Base-by-base conservation (phyloP, 768 basidiomycete genomes). In the Leccinum truebloodii region DNA sequence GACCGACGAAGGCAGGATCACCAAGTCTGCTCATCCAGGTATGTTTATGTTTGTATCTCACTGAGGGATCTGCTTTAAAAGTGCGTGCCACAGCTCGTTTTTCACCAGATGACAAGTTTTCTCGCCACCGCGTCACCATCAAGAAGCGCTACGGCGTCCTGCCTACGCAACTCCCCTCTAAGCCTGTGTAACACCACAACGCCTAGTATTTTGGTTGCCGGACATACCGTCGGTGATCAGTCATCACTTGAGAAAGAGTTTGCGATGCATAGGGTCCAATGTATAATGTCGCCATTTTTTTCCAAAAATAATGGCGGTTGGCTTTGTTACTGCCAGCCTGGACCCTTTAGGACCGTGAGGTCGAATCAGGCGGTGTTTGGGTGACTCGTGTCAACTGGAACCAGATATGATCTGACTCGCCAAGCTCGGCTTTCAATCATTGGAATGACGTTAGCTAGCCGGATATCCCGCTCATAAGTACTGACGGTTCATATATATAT, bases 31-130 rank as follows among this genome's bases (percentile, higher is more conserved):
- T 13, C 96, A 98, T 76, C 96, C 97, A 76, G 95, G 95, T 97
- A 73, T 60, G 83, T 12, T 24, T 20, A 37, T 50, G 20, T 10
- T 2, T 30, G 26, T 35, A 16, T n/a, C 34, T 16, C 32, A 59
- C 51, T 8, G 8, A 34, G 32, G 32, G 12, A 34, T 53, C 28
- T n/a, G 56, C 18, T 34, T 49, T 44, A 54, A 59, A 58, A 1
- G 16, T 14, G 14, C 10, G 14, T 14, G 22, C 44, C 24, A 18
- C 60, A 97, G 96, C 96, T 16, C 94, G 97, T 44, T 98, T 98
- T 78, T 98, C 96, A 14, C 96, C 96, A 10, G 97, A 99, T 75
- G 96, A 98, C 85, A 98, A 98, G 80, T 98, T 96, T 79, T 96
- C 95, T 62, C 85, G 95, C 63, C 96, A 99, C 72, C 90, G 97